Evolutionary conservation across 805 yeast species (phyloP), one percentile per base, ranked within the genome.

Genomic region (Pichia scutulata): DNA sequence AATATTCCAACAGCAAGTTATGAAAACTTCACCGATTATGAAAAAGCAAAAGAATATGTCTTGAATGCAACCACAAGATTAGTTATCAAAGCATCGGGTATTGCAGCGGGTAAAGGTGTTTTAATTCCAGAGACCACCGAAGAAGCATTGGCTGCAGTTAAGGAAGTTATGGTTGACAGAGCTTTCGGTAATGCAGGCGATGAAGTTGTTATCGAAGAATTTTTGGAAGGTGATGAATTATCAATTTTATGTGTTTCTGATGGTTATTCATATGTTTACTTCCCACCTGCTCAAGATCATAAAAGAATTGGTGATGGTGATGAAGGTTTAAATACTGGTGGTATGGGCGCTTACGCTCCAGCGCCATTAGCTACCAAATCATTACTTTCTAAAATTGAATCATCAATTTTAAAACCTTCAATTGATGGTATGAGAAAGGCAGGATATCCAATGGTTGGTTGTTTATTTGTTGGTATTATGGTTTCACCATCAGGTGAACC

Each of bases 281-380:
- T 93, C 52, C 99, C 99, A 41, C 87, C 98, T 43, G 97, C 98
- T 25, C 99, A 93, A 72, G 99, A 93, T 66, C 99, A 93, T 72
- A 93, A 93, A 73, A 83, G 99, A 68, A 78, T 86, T 58, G 95
- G 95, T 50, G 88, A 95, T 62, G 90, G 90, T 53, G 99, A 93
- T 67, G 73, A 81, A 39, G 99, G 99, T 24, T 76, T 92, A 55
- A 93, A 93, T 72, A 93, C 99, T 39, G 99, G 99, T 59, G 99
- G 99, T 56, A 93, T 93, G 99, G 99, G 99, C 56, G 96, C 98
- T 8, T 93, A 93, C 64, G 93, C 98, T 8, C 99, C 99, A 30
- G 95, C 98, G 12, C 99, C 99, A 50, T 75, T 89, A 55, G 98
- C 95, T 19, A 88, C 97, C 19, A 82, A 88, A 2, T 74, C 77